Percentiles rank a stretch among this genome's conserved stretches.
Evolutionary conservation across 2,329 filamentous ascomycete genomes (phyloP).

Genomic region (Cladophialophora carrionii): DNA sequence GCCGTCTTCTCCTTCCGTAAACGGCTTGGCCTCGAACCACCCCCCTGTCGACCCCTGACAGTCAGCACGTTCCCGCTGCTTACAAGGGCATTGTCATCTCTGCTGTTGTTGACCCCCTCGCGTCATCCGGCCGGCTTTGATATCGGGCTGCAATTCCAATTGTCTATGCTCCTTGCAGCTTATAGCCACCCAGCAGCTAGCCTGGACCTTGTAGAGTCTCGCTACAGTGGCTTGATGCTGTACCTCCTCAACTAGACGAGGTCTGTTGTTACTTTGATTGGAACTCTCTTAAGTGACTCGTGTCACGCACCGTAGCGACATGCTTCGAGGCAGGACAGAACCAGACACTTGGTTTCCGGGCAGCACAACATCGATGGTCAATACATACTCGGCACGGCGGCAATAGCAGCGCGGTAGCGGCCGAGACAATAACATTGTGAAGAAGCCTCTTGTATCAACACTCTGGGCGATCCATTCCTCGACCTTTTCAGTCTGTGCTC

Average conservation of each 20-base stretch:
- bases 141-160: slow-evolving; percentile 10
- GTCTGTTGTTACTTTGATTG: slow-evolving; percentile 8
- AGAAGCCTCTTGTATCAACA: neutral
- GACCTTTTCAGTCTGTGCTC: neutral
- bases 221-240: neutral
- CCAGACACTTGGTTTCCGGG: slow-evolving; percentile 8
- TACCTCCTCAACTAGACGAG: neutral
- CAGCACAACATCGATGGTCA: neutral
- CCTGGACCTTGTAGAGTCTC: neutral
- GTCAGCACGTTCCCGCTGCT: neutral
- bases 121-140: slow-evolving; percentile 12
- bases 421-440: slow-evolving; percentile 19
- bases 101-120: slow-evolving; percentile 6
- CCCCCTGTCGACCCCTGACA: neutral
- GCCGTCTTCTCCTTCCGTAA: neutral
- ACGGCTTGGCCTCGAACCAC: neutral
- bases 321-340: neutral
- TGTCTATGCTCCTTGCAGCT: slow-evolving; percentile 21
- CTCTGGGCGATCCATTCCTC: slow-evolving; percentile 14
- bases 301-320: neutral
- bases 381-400: neutral
- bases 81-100: slow-evolving; percentile 9
- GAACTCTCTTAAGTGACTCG: neutral
- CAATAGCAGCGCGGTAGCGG: neutral
- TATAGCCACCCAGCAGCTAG: neutral